Evolutionary conservation across 1,139 yeast species (phyloP).

Genomic region (Pichia kudriavzevii): DNA sequence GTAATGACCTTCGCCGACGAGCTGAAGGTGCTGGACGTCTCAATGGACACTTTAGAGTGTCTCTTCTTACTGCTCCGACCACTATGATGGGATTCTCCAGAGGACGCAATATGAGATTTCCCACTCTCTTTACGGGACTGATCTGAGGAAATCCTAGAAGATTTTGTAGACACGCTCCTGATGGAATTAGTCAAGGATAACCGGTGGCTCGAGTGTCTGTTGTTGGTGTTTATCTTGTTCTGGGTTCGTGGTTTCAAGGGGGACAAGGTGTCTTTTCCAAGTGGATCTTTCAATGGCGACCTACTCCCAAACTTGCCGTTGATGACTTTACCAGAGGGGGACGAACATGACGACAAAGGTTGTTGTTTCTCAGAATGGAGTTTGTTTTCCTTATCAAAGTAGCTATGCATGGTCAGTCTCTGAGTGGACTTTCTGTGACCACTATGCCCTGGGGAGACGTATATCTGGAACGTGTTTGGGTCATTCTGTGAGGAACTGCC

Average conservation of each 20-base stretch:
- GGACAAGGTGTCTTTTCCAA: neutral
- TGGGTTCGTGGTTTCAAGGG: constrained; percentile 1
- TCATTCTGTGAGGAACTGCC: neutral
- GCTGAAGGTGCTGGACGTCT: no score
- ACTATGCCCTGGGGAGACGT: constrained; percentile 1
- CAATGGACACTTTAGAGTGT: no score
- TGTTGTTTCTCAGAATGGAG: neutral
- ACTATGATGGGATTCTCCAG: no score
- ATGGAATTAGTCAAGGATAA: constrained; percentile 1
- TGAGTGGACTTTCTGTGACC: neutral
- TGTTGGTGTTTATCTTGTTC: neutral
- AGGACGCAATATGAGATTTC: no score
- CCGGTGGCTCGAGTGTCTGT: neutral
- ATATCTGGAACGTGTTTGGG: neutral
- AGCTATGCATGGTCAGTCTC: constrained; percentile 13
- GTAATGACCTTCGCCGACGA: no score
- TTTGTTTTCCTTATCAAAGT: constrained; percentile 11
- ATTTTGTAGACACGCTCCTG: constrained; percentile 1
- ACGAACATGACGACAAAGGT: neutral
- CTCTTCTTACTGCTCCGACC: no score
- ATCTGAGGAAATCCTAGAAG: no score
- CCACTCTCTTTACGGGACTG: no score
- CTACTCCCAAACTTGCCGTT: no score
- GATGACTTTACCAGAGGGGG: neutral
- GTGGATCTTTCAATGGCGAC: no score